Base-by-base conservation (phyloP, 2,329 filamentous ascomycete species). In the Clonostachys rosea region DNA sequence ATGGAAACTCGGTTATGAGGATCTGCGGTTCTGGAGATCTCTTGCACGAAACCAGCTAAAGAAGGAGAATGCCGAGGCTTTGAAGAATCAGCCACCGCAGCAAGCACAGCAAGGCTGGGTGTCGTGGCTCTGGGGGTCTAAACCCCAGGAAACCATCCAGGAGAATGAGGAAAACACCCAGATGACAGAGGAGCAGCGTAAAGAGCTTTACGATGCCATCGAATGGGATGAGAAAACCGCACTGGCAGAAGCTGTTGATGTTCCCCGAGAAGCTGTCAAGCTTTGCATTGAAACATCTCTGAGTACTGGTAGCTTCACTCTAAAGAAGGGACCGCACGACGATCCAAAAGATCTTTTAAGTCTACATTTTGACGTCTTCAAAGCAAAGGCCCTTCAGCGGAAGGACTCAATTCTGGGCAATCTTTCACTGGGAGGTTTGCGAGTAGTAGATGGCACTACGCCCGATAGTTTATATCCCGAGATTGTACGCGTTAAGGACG, bases 201-300 rank as follows among this genome's bases (percentile, higher is more conserved):
- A 97, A 63, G 92, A 99, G 67, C 79, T 99, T 10, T 99, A 97
- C 65, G 87, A 95, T 56, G 95, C 90, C 44, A 99, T 99, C 58
- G 94, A 97, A 59, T 99, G 92, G 85, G 89, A 99, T 52, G 94
- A 99, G 67, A 97, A 96, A 73, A 85, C 91, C 50, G 89, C 87
- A 3, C 78, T 99, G 37, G 78, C 90, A 0, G 91, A 96, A 55
- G 86, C 87, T 40, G 85, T 99, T 5, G 94, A 99, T 56, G 76
- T 91, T 34, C 95, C 95, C 0, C 83, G 89, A 46, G 94, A 99
- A 56, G 90, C 90, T 10, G 78, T 99, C 59, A 96, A 97, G 67
- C 76, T 97, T 64, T 89, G 96, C 62, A 74, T 99, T 43, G 91
- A 97, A 62, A 86, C 94, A 44, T 92, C 89, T 47, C 82, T 99